Conservation (phyloP, 257 asterid species). For the Solanum chaucha region DNA sequence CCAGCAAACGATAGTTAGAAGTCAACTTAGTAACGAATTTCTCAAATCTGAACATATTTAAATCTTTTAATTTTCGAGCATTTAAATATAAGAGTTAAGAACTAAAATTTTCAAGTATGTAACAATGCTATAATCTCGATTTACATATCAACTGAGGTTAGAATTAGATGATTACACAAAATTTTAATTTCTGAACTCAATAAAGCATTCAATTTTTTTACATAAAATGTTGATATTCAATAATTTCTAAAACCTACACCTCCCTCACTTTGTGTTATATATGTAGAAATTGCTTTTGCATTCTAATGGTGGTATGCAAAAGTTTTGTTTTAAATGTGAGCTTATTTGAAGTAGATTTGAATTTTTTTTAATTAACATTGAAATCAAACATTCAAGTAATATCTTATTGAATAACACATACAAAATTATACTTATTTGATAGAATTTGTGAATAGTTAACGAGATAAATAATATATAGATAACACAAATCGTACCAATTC, state of each 20-base stretch:
- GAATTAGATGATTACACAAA: too few species aligned
- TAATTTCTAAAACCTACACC: not conserved
- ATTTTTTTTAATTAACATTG: too few species aligned
- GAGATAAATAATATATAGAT: too few species aligned
- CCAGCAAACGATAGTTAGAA: not conserved
- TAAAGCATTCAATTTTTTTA: rapidly evolving
- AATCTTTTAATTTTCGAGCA: too few species aligned
- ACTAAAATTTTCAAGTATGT: not conserved
- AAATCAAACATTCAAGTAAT: too few species aligned
- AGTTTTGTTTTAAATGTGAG: not conserved
- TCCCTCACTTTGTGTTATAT: not conserved
- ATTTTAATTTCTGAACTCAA: rapidly evolving
- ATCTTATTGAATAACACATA: not conserved
- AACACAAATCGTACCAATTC: not conserved
- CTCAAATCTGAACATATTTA: too few species aligned
- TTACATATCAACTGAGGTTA: not conserved
- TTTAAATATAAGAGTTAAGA: not conserved
- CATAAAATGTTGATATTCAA: not conserved
- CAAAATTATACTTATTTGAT: too few species aligned
- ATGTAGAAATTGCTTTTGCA: not conserved
- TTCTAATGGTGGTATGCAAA: not conserved
- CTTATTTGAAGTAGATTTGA: not conserved
- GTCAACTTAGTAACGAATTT: too few species aligned
- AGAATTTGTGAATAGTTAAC: not conserved
- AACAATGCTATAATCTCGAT: rapidly evolving